Percentiles rank a stretch among this genome's conserved stretches.
Evolutionary conservation across 352 stramenopile species (phyloP).

Genomic region (Phytophthora capsici): DNA sequence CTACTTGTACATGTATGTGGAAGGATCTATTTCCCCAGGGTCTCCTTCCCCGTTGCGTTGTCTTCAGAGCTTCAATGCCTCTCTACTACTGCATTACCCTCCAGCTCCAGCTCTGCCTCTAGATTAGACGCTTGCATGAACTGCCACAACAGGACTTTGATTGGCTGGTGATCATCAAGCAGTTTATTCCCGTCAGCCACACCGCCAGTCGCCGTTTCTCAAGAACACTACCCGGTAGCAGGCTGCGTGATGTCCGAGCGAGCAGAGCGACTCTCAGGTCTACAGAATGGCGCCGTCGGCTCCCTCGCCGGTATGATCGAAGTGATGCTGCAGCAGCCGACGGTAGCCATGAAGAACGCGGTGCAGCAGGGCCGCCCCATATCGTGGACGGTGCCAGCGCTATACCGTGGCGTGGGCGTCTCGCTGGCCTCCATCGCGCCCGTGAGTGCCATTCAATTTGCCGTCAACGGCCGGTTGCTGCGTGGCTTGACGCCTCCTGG

Average conservation of each 20-base stretch:
- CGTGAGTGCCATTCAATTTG: conserved; percentile 83
- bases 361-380: conserved; percentile 81
- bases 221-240: no score
- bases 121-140: neutral
- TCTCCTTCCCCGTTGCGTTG: no score
- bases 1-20: no score
- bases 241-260: conserved; percentile 47
- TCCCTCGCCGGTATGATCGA: conserved; percentile 86
- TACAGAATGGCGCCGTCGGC: conserved; percentile 82
- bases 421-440: conserved; percentile 81
- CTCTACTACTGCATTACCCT: neutral
- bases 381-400: conserved; percentile 57
- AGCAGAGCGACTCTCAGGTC: conserved; percentile 63
- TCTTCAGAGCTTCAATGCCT: no score
- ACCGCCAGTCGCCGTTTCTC: no score
- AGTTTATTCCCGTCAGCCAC: neutral
- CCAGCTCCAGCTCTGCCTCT: neutral
- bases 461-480: conserved; percentile 73
- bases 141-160: neutral
- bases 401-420: conserved; percentile 84
- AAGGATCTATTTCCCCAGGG: no score
- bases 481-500: conserved; percentile 33
- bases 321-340: conserved; percentile 85
- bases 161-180: conserved; percentile 1
- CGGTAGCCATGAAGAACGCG: conserved; percentile 86